These are phyloP conservation scores for Coniochaeta sp. DNA, from an alignment of 2,329 filamentous ascomycete genomes.

Conservation along the genomic window DNA sequence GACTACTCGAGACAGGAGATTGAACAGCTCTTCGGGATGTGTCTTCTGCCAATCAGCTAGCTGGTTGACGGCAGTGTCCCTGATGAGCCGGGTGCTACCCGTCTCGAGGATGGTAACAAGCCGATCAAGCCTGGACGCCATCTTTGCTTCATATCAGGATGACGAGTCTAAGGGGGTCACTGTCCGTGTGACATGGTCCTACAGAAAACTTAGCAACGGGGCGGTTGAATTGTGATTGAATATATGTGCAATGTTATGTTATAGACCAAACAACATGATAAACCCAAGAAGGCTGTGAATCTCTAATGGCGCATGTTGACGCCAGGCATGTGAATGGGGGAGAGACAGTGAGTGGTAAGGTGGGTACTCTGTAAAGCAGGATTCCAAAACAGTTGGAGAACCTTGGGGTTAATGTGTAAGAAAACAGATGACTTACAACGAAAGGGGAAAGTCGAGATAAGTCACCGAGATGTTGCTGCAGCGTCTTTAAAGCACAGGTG, in stretches of 20 bases:
- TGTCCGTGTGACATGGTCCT: slow-evolving; percentile 14
- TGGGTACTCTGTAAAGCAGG: not conserved
- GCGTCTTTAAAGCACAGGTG: too few species aligned
- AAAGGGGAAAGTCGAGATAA: too few species aligned
- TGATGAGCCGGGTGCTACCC: slow-evolving; percentile 89
- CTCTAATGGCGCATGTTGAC: not conserved
- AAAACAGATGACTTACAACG: too few species aligned
- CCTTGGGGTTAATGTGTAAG: not conserved
- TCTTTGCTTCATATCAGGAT: slow-evolving; percentile 34
- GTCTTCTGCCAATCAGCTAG: slow-evolving; percentile 97
- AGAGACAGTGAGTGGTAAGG: not conserved
- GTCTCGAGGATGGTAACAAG: slow-evolving; percentile 92
- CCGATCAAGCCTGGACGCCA: slow-evolving; percentile 68
- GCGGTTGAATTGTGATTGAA: not conserved
- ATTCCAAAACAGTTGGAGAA: not conserved
- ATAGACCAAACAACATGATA: not conserved
- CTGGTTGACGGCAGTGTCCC: slow-evolving; percentile 94
- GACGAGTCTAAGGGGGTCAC: slow-evolving; percentile 6
- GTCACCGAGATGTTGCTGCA: too few species aligned
- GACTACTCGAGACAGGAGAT: slow-evolving; percentile 86
- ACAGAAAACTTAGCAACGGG: not conserved
- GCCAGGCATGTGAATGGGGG: not conserved
- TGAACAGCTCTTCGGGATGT: slow-evolving; percentile 95
- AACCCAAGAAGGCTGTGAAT: not conserved
- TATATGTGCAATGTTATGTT: not conserved